Percentiles rank a stretch among this genome's conserved stretches.
Conservation (phyloP, 768 basidiomycete genomes). For the Auriscalpium vulgare region DNA sequence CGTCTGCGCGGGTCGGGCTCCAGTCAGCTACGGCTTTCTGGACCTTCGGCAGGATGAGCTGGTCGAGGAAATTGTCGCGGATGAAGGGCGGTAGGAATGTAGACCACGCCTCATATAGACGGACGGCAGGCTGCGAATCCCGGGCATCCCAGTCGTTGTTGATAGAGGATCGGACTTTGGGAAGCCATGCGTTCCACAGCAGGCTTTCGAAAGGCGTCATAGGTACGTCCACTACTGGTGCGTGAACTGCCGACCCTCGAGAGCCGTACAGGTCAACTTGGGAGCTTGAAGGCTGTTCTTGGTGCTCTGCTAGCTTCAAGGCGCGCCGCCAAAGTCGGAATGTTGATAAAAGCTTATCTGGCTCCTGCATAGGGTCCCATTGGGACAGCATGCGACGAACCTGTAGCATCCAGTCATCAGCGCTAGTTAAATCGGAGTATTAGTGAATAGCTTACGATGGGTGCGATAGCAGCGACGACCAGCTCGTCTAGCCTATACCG, state of each 20-base stretch:
- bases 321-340: conserved; percentile 67
- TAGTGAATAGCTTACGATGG: conserved; percentile 38
- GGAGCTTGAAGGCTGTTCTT: conserved; percentile 31
- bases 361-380: conserved; percentile 85
- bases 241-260: conserved; percentile 24
- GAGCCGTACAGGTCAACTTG: conserved; percentile 56
- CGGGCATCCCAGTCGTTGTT: conserved; percentile 92
- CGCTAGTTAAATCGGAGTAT: neutral
- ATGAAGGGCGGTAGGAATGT: conserved; percentile 85
- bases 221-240: conserved; percentile 35
- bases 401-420: conserved; percentile 20
- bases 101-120: conserved; percentile 83
- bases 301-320: conserved; percentile 46
- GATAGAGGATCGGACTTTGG: conserved; percentile 84
- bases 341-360: conserved; percentile 50
- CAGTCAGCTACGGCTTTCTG: conserved; percentile 78
- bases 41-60: conserved; percentile 91
- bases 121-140: conserved; percentile 66
- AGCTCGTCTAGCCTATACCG: conserved; percentile 81
- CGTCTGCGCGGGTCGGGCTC: conserved; percentile 52
- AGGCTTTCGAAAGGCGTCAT: conserved; percentile 97
- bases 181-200: conserved; percentile 93
- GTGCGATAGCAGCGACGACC: conserved; percentile 86
- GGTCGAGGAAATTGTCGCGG: conserved; percentile 90
- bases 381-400: conserved; percentile 61